Evolutionary conservation across 768 basidiomycete species (phyloP).

Genomic region (Auricularia heimuer): DNA sequence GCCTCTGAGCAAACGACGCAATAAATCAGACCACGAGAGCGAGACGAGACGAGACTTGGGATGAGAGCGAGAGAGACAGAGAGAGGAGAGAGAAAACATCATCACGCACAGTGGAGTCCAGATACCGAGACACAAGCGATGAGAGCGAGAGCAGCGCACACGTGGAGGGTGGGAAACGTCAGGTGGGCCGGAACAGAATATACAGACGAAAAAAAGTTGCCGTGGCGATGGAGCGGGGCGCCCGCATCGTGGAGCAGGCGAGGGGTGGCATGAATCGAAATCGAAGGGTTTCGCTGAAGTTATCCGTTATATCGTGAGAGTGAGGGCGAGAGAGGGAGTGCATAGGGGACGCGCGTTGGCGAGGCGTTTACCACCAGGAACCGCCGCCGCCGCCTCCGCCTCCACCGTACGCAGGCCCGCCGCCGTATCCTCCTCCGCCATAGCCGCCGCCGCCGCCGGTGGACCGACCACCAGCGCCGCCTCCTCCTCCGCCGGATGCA

Average conservation of each 20-base stretch:
- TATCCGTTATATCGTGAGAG: slow-evolving; percentile 1
- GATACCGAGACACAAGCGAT: slow-evolving; percentile 15
- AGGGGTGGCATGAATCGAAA: slow-evolving; percentile 8
- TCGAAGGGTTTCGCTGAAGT: slow-evolving; percentile 11
- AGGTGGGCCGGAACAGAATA: background rate
- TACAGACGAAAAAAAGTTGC: background rate
- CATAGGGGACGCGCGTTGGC: slow-evolving; percentile 5
- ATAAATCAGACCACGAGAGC: slow-evolving; percentile 3
- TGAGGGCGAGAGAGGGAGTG: slow-evolving; percentile 4
- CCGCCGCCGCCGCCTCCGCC: slow-evolving; percentile 34
- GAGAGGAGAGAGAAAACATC: slow-evolving; percentile 9
- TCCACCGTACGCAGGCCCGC: slow-evolving; percentile 30
- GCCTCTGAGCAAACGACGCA: background rate
- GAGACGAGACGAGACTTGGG: background rate
- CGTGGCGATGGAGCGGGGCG: slow-evolving; percentile 21
- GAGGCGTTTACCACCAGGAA: slow-evolving; percentile 39
- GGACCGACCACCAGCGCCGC: slow-evolving; percentile 29
- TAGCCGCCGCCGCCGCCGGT: slow-evolving; percentile 16
- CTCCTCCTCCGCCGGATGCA: slow-evolving; percentile 19
- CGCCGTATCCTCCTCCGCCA: slow-evolving; percentile 21
- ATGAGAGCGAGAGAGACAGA: slow-evolving; percentile 8
- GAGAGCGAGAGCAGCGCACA: slow-evolving; percentile 14
- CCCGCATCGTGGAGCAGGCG: slow-evolving; percentile 17
- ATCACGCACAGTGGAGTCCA: slow-evolving; percentile 11
- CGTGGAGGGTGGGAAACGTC: background rate